Base-by-base conservation (phyloP, 139 green algal genomes). In the Chlamydomonas applanata region DNA sequence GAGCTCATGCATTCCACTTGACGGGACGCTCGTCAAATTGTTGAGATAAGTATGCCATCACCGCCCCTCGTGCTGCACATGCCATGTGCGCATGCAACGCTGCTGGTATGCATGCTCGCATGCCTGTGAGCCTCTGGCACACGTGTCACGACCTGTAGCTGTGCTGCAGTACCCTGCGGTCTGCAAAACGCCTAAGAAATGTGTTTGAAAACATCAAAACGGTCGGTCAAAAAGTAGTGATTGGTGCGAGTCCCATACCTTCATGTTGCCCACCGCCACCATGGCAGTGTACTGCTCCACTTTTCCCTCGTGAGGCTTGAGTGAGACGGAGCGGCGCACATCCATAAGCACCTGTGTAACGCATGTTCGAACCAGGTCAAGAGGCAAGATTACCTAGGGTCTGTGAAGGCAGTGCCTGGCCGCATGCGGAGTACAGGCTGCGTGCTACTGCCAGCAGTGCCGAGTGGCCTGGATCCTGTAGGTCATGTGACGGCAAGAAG, bases 181-280 rank as follows among this genome's bases (percentile, higher is more conserved):
- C n/a, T 57, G 17, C 46, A 17, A 57, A 14, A 57, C 16, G 14
- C 16, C 46, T 57, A 17, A 57, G 14, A 57, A 17, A 57, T 57
- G 46, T 17, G 16, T n/a, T 57, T 17, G 14, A 29, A 14, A 64
- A 64, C 56, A 64, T 9, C 19, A 14, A 14, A 14, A 14, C 24
- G 13, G 16, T 64, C 25, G 56, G 17, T 19, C 56, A 64, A 4
- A 62, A 62, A 49, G 40, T 7, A 49, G 40, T 7, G 40, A 7
- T 19, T 49, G 40, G 40, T 49, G 11, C 54, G n/a, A 36, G 24
- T 61, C 53, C 53, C 75, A 53, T 29, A 85, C 79, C 79, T 67
- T 65, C 61, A 83, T 76, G 76, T 86, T 86, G 29, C 81, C 81
- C 0, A 77, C 75, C 2, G 81, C 81, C 59, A 83, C 76, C 81